Evolutionary conservation across 139 green algal species (phyloP), one percentile per base, ranked within the genome.

Genomic region (Coccomyxa sp.): DNA sequence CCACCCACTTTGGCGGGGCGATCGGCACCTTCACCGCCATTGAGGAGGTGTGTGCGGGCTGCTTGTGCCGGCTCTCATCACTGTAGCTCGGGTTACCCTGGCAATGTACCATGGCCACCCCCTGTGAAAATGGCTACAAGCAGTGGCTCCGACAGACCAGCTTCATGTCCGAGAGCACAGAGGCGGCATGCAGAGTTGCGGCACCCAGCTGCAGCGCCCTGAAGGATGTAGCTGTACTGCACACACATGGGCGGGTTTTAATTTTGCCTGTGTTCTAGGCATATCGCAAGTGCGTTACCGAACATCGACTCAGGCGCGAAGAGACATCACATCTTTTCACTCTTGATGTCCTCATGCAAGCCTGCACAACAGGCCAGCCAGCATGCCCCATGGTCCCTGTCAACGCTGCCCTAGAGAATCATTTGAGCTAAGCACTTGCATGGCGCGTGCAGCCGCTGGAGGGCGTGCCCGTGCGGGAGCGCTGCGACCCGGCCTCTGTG

Each of bases 1-100:
- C 64, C 29, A 71, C 64, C 29, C 64, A 71, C 64, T 71, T 71
- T 71, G 64, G 64, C 64, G 64, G 64, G 2, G 64, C 64, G 2
- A 71, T 29, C 64, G 64, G 64, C 64, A 71, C 64, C 6, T 71
- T 71, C 64, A 71, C 50, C 5, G 50, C 50, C 5, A 22, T 64
- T 6, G 50, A 64, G 27, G 50, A 64, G 50, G 50, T 64, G 50
- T 22, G 22, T 18, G 50, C 27, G 27, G 2, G 50, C 50, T 58
- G 44, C 44, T 27, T 14, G 10, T 58, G 14, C 44, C 14, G 10
- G 44, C 14, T 58, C 44, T 58, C 14, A 58, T 58, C 10, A 58
- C 10, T 10, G 14, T 14, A 58, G 44, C 44, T 58, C 44, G 12
- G 14, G 44, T 58, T 14, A 58, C 14, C 12, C 44, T 58, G 44